Evolutionary conservation across 2,329 filamentous ascomycete species (phyloP).

Genomic region (Cylindrodendrum hubeiense): DNA sequence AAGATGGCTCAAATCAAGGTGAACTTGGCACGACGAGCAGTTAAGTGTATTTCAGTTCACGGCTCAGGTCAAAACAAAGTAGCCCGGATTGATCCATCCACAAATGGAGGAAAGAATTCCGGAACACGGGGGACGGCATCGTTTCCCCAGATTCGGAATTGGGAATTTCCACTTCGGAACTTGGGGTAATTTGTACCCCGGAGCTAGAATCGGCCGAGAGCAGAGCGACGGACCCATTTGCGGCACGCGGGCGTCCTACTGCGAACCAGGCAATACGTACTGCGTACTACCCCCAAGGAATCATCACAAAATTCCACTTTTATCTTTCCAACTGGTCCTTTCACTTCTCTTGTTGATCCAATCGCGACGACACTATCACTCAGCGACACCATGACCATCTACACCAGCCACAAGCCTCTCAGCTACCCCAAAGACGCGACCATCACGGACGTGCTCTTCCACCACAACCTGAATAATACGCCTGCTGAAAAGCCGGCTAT

Average conservation of each 20-base stretch:
- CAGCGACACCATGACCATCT: neutral
- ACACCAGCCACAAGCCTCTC: slow-evolving; percentile 1
- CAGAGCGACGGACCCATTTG: neutral
- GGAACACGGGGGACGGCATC: neutral
- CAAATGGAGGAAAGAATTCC: neutral
- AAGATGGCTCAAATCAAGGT: neutral
- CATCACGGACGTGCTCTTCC: slow-evolving; percentile 8
- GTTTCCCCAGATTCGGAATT: neutral
- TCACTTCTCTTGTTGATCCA: neutral
- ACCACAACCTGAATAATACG: slow-evolving; percentile 12
- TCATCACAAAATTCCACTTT: neutral
- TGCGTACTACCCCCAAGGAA: neutral
- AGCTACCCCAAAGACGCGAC: slow-evolving; percentile 12
- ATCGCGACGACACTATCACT: neutral
- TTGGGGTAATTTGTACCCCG: neutral
- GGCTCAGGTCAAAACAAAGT: neutral
- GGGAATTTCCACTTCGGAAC: neutral
- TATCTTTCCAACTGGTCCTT: neutral
- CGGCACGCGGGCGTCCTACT: neutral
- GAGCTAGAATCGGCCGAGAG: neutral
- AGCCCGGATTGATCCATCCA: neutral
- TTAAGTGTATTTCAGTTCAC: neutral
- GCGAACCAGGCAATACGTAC: too few species aligned
- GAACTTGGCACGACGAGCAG: neutral
- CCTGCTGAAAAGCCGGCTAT: slow-evolving; percentile 5